phyloP scores from a whole-genome alignment of 305 asterid genomes.

The Fraxinus sp. region DNA sequence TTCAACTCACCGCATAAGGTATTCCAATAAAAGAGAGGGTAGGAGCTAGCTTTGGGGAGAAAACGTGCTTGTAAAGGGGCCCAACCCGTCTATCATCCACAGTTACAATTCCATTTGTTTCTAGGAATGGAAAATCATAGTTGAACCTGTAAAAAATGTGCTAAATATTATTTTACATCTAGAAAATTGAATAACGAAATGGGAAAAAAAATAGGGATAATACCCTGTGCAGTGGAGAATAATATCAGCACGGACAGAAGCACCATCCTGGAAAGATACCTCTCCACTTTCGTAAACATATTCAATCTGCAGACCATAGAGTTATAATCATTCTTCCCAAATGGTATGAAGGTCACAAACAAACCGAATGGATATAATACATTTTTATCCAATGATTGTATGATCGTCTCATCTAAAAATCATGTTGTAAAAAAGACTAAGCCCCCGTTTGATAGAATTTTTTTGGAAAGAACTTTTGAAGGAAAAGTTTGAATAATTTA shows the following conservation, averaged over 20 bases:
- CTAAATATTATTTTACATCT: background rate
- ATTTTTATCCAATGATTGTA: background rate
- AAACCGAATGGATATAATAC: background rate
- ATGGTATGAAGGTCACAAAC: background rate
- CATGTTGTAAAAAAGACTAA: background rate
- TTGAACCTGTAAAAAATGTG: conserved; percentile 31
- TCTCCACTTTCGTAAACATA: conserved; percentile 44
- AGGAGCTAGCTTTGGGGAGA: conserved; percentile 60
- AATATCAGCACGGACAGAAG: conserved; percentile 40
- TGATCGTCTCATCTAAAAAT: background rate
- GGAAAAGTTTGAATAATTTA: too few species aligned
- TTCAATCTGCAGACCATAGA: conserved; percentile 32
- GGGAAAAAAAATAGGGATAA: background rate
- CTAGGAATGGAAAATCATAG: conserved; percentile 48
- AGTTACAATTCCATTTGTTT: conserved; percentile 42
- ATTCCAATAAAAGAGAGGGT: conserved; percentile 48
- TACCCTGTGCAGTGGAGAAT: conserved; percentile 71
- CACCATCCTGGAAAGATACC: conserved; percentile 50
- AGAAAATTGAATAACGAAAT: background rate
- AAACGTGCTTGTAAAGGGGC: conserved; percentile 53
- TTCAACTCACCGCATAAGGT: conserved; percentile 27
- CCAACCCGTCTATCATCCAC: conserved; percentile 56
- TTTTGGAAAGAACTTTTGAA: background rate
- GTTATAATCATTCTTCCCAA: background rate
- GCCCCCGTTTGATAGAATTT: background rate